A percentile compares a stretch with the other conserved stretches of the same genome.
These are phyloP conservation scores for Saitozyma sp. DNA, from an alignment of 768 basidiomycete species.

Conservation along the genomic window DNA sequence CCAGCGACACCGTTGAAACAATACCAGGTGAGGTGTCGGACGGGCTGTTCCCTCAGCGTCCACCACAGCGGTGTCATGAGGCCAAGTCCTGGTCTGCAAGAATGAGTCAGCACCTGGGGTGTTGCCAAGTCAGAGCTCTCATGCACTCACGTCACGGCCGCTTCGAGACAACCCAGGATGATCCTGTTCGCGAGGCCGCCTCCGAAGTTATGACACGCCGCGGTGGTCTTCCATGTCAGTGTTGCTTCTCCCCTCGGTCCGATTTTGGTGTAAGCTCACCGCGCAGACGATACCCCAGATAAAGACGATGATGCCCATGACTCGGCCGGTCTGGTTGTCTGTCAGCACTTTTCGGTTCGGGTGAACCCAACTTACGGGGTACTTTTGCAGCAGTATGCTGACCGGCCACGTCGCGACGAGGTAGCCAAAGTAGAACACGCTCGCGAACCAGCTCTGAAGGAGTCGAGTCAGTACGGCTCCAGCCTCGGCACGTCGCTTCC, in stretches of 20 bases:
- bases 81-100: constrained; percentile 40
- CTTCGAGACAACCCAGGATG: constrained; percentile 45
- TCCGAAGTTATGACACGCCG: constrained; percentile 38
- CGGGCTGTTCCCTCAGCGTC: constrained; percentile 44
- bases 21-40: constrained; percentile 49
- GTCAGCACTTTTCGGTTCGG: neutral
- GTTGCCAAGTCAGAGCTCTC: neutral
- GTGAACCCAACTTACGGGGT: neutral
- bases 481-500: too few relatives aligned
- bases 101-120: constrained; percentile 1
- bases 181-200: constrained; percentile 46
- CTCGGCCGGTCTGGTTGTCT: constrained; percentile 18
- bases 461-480: too few relatives aligned
- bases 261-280: neutral
- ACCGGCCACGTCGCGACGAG: constrained; percentile 5
- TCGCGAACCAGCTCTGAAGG: constrained; percentile 6
- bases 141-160: constrained; percentile 30
- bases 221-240: constrained; percentile 36
- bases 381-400: neutral
- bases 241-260: too few relatives aligned
- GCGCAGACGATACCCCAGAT: constrained; percentile 51
- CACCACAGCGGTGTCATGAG: constrained; percentile 52
- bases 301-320: constrained; percentile 34
- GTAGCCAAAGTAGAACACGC: constrained; percentile 10
- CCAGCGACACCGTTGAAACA: constrained; percentile 33